These are phyloP conservation scores for Rhizopogon salebrosus DNA, from an alignment of 768 basidiomycete genomes.

Conservation along the genomic window DNA sequence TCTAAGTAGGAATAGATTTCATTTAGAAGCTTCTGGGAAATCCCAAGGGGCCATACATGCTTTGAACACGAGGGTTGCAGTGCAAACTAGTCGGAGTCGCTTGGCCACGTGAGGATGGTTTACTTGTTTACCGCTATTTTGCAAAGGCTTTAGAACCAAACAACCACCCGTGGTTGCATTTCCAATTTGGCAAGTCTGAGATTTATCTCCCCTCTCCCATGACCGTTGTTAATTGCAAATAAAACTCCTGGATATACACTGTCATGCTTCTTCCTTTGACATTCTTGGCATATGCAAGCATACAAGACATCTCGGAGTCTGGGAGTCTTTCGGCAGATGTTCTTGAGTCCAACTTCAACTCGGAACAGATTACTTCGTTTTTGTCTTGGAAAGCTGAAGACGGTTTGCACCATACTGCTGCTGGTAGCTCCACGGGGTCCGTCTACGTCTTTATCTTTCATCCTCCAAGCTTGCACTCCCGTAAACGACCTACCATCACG, in stretches of 20 bases:
- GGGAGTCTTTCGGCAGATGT: neutral
- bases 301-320: neutral
- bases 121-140: constrained; percentile 13
- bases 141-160: constrained; percentile 25
- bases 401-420: neutral
- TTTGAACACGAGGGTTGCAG: no score
- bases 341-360: constrained; percentile 19
- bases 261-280: constrained; percentile 24
- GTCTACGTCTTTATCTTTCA: constrained; percentile 17
- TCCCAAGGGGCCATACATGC: neutral
- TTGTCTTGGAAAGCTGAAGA: neutral
- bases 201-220: neutral
- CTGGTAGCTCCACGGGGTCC: constrained; percentile 20
- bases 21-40: neutral
- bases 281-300: constrained; percentile 11
- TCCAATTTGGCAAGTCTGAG: constrained; percentile 6
- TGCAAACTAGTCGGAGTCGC: no score
- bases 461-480: neutral
- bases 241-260: neutral
- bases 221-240: neutral
- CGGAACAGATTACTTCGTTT: neutral
- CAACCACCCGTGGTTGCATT: constrained; percentile 12
- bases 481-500: constrained; percentile 1
- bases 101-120: neutral
- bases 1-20: neutral